Base-by-base conservation (phyloP, 208 protist species). In the Angomonas deanei region DNA sequence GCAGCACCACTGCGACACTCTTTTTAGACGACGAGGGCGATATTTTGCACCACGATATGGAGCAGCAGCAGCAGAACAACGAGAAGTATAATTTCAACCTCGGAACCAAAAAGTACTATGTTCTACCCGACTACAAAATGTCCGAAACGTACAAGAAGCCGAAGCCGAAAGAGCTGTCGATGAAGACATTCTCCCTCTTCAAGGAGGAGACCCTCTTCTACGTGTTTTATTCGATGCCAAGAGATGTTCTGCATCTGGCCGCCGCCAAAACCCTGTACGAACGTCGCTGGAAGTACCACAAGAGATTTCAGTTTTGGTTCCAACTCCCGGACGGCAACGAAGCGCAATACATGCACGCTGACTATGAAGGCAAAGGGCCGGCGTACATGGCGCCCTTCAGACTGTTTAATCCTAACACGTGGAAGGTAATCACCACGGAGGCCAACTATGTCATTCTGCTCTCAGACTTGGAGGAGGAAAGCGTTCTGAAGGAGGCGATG, bases 191-290 rank as follows among this genome's bases (percentile, higher is more conserved):
- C 55, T 71, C 82, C 8, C 83, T 93, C 64, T 97, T 96, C 68
- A 93, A 96, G 59, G 76, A 98, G 27, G 93, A 98, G 19, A 99
- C 97, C 15, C 84, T 99, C 17, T 97, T 99, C 53, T 99, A 99
- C 73, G 98, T 99, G 57, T 99, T 99, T 71, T 99, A 99, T 73
- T 88, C 86, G 54, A 98, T 99, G 97, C 97, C 97, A 19, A 72
- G 96, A 5, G 98, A 99, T 67, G 84, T 97, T 34, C 78, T 99
- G 23, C 97, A 99, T 72, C 61, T 98, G 3, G 88, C 89, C 30
- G 97, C 96, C 2, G 96, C 97, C 6, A 71, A 79, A 0, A 94
- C 97, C 27, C 67, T 99, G 30, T 90, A 92, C 70, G 90, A 95
- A 46, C 78, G 94, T 2, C 77, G 91, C 27, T 99, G 97, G 97